A percentile compares a stretch with the other conserved stretches of the same genome.
Conservation (phyloP, 768 basidiomycete genomes). For the Tricholoma sp. region DNA sequence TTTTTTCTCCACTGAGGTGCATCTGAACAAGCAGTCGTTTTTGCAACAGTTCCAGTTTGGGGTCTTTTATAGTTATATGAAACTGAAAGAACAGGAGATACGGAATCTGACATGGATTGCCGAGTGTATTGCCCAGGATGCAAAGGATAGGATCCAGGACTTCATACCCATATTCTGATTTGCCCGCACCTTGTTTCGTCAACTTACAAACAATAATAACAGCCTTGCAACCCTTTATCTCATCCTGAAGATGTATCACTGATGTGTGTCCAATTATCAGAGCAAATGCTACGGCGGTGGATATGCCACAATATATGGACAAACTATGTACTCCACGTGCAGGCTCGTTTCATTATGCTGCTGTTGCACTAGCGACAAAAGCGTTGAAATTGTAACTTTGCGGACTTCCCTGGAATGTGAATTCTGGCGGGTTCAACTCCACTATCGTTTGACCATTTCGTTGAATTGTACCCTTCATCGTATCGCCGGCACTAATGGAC, state of each 20-base stretch:
- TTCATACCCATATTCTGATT: slow-evolving; percentile 85
- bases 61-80: slow-evolving; percentile 89
- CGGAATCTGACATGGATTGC: slow-evolving; percentile 91
- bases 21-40: slow-evolving; percentile 91
- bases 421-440: slow-evolving; percentile 42
- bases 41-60: slow-evolving; percentile 95
- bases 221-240: neutral
- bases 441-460: slow-evolving; percentile 46
- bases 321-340: neutral
- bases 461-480: slow-evolving; percentile 42
- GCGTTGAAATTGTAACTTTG: slow-evolving; percentile 67
- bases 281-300: neutral
- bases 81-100: slow-evolving; percentile 89
- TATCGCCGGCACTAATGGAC: slow-evolving; percentile 46
- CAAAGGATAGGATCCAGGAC: slow-evolving; percentile 91
- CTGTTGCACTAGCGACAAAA: slow-evolving; percentile 43
- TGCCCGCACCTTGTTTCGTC: neutral
- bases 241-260: neutral
- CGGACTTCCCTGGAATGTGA: slow-evolving; percentile 51
- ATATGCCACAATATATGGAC: neutral
- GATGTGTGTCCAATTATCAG: neutral
- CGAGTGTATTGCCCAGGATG: slow-evolving; percentile 97
- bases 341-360: slow-evolving; percentile 10
- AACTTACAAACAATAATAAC: neutral
- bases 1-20: slow-evolving; percentile 92